Conservation (phyloP, 108 stramenopile genomes). For the Cyclotella cryptica region DNA sequence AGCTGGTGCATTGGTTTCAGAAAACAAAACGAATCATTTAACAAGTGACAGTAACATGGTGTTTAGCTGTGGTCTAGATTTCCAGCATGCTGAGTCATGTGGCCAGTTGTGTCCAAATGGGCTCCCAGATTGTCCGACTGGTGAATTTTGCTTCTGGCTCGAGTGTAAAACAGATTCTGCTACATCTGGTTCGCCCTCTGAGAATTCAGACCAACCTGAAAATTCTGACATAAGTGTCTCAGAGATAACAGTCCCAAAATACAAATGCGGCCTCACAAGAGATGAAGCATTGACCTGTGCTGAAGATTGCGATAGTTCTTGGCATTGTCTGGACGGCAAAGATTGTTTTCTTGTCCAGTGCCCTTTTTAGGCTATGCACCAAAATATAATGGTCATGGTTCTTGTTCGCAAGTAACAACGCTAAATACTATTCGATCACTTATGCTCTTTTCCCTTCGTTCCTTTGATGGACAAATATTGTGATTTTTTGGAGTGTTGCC, state of each 20-base stretch:
- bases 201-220: background rate
- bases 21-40: background rate
- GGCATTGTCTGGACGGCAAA: constrained; percentile 24
- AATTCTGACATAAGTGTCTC: background rate
- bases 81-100: constrained; percentile 16
- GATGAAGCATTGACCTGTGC: constrained; percentile 27
- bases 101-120: constrained; percentile 21
- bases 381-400: no score
- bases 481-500: no score
- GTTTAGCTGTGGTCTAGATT: constrained; percentile 23
- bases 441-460: no score
- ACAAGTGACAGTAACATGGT: background rate
- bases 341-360: constrained; percentile 38
- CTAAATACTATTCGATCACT: no score
- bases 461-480: no score
- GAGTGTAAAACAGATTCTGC: constrained; percentile 12
- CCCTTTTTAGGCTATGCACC: background rate
- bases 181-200: background rate
- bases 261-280: constrained; percentile 28
- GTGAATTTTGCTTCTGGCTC: constrained; percentile 32
- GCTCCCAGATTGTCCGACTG: constrained; percentile 23
- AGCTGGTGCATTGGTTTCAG: background rate
- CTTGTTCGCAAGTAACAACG: no score
- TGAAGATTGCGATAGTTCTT: constrained; percentile 24
- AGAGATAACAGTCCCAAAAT: constrained; percentile 4